phyloP scores from a whole-genome alignment of 2,329 filamentous ascomycete genomes.

The Leptoxyphium fumago region DNA sequence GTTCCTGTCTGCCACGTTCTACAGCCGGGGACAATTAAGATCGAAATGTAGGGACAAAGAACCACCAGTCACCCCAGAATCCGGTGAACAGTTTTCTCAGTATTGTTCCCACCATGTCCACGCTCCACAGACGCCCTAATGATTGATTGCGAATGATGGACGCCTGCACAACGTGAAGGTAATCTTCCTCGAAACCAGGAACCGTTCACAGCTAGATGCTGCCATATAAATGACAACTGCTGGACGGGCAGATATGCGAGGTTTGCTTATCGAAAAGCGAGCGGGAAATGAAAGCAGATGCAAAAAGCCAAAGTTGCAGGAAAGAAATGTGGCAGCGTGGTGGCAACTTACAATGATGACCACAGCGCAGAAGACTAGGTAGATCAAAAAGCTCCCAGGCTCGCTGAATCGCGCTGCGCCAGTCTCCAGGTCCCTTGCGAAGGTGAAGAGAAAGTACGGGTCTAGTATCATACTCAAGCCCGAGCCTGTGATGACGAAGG shows the following conservation, averaged over 20 bases:
- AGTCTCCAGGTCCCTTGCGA: conserved; percentile 59
- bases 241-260: conserved; percentile 45
- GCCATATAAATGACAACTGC: conserved; percentile 13
- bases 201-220: conserved; percentile 35
- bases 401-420: conserved; percentile 55
- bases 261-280: conserved; percentile 27
- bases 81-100: conserved; percentile 40
- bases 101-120: conserved; percentile 38
- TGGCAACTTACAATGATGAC: conserved; percentile 60
- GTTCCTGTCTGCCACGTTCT: not conserved
- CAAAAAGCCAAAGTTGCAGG: conserved; percentile 6
- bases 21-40: no score
- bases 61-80: conserved; percentile 40
- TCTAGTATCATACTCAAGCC: conserved; percentile 50
- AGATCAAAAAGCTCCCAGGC: conserved; percentile 69
- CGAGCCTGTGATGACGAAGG: conserved; percentile 44
- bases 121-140: conserved; percentile 30
- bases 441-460: conserved; percentile 66
- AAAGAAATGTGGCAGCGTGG: not conserved
- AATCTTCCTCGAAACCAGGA: conserved; percentile 41
- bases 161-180: conserved; percentile 34
- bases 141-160: conserved; percentile 37
- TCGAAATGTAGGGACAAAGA: conserved; percentile 49
- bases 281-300: conserved; percentile 3
- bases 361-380: conserved; percentile 56